phyloP scores from a whole-genome alignment of 306 rosid genomes.

The Pyrus communis region DNA sequence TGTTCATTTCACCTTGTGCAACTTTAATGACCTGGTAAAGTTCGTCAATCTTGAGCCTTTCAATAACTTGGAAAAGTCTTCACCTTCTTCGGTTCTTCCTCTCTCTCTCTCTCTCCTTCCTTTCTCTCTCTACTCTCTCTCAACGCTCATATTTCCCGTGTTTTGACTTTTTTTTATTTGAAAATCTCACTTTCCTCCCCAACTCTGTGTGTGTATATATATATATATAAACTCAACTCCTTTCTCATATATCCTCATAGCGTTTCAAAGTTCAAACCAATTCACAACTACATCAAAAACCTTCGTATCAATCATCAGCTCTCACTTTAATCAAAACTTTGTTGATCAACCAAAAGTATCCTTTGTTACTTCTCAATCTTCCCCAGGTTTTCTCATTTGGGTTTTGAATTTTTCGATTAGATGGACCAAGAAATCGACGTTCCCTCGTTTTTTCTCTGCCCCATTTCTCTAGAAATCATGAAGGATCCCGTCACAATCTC shows the following conservation, averaged over 20 bases:
- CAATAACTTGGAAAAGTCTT: conserved; percentile 32
- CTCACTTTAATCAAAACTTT: neutral
- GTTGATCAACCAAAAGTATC: neutral
- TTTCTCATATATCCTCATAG: neutral
- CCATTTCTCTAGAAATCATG: conserved; percentile 76
- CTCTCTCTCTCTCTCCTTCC: neutral
- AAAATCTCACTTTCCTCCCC: conserved; percentile 12
- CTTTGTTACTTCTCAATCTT: neutral
- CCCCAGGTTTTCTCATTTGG: neutral
- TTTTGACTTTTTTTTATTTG: conserved; percentile 33
- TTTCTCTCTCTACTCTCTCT: neutral
- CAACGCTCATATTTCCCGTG: conserved; percentile 29
- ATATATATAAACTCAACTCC: conserved; percentile 20
- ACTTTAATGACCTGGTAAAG: conserved; percentile 24
- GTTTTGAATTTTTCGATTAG: neutral
- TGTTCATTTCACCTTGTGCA: neutral
- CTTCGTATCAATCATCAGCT: neutral
- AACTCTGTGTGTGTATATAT: neutral
- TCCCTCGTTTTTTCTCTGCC: conserved; percentile 67
- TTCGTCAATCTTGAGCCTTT: conserved; percentile 25
- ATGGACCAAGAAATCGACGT: conserved; percentile 60
- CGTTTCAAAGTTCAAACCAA: conserved; percentile 24
- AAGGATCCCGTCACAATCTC: conserved; percentile 73
- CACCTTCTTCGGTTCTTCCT: neutral
- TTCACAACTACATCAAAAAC: conserved; percentile 10